Conservation (phyloP, 768 basidiomycete species). For the Collybiopsis luxurians region DNA sequence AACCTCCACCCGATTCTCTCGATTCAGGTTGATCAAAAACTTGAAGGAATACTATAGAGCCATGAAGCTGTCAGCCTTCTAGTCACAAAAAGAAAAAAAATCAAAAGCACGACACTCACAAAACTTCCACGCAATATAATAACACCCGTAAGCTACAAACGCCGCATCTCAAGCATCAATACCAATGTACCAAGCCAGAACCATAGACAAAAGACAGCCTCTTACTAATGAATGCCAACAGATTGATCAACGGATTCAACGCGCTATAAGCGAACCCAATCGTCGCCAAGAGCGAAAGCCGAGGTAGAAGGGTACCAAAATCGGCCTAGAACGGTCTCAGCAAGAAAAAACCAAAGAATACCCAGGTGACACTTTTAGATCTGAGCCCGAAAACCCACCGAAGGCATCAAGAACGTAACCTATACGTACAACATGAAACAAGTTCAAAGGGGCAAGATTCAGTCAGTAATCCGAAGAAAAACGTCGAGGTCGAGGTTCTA, state of each 20-base stretch:
- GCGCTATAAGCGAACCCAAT: constrained; percentile 58
- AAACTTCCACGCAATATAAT: constrained; percentile 61
- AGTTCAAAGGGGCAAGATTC: background rate
- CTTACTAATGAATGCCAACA: constrained; percentile 56
- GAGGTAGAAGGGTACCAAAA: constrained; percentile 47
- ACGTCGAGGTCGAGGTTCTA: too few species aligned
- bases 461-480: too few species aligned
- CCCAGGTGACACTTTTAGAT: too few species aligned
- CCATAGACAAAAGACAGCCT: too few species aligned
- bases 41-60: constrained; percentile 51
- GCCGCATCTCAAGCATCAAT: background rate
- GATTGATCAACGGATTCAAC: constrained; percentile 64
- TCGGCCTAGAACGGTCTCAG: constrained; percentile 34
- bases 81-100: background rate
- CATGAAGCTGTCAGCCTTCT: background rate
- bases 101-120: constrained; percentile 25
- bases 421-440: constrained; percentile 7
- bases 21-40: constrained; percentile 53
- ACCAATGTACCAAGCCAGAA: background rate
- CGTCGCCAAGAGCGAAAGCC: constrained; percentile 50
- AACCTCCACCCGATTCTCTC: constrained; percentile 44
- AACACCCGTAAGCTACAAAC: constrained; percentile 49
- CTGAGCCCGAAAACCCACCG: too few species aligned
- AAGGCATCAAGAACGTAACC: constrained; percentile 56
- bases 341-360: background rate